phyloP scores from a whole-genome alignment of 192 early-diverging fungal genomes.

The Entomortierella lignicola region DNA sequence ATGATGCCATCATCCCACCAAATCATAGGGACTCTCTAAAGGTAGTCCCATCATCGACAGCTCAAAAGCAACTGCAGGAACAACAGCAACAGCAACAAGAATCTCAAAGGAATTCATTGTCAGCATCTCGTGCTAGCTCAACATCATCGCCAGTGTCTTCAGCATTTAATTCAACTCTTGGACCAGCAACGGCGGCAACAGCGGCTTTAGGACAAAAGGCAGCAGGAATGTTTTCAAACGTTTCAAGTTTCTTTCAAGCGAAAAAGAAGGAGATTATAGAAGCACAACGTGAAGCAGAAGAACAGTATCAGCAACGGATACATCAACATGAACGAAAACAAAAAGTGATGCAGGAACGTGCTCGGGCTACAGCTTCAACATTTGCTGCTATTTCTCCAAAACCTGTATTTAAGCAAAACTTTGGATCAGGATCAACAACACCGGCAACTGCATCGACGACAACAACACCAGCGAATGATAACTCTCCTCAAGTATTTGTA shows the following conservation, averaged over 20 bases:
- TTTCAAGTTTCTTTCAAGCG: constrained; percentile 59
- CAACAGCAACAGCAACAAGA: constrained; percentile 19
- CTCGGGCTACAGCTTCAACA: constrained; percentile 40
- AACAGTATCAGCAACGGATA: constrained; percentile 47
- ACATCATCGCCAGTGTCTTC: constrained; percentile 16
- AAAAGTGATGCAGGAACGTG: constrained; percentile 44
- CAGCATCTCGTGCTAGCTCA: constrained; percentile 6
- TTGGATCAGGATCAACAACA: not conserved
- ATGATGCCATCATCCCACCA: constrained; percentile 26
- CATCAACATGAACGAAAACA: constrained; percentile 48
- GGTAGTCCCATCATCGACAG: not conserved
- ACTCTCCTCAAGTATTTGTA: constrained; percentile 6
- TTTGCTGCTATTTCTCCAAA: constrained; percentile 19
- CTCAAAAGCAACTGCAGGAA: too few species aligned
- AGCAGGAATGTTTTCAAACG: constrained; percentile 58
- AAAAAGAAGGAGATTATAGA: constrained; percentile 60
- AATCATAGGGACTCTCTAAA: not conserved
- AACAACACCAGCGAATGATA: not conserved
- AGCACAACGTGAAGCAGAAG: constrained; percentile 56
- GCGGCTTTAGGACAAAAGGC: constrained; percentile 59
- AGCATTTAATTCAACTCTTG: constrained; percentile 15
- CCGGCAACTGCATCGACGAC: not conserved
- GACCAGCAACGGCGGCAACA: constrained; percentile 46
- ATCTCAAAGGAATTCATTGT: not conserved
- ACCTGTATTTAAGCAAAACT: not conserved